Evolutionary conservation across 73 alveolate species (phyloP).

Genomic region (Effrenium voratum): DNA sequence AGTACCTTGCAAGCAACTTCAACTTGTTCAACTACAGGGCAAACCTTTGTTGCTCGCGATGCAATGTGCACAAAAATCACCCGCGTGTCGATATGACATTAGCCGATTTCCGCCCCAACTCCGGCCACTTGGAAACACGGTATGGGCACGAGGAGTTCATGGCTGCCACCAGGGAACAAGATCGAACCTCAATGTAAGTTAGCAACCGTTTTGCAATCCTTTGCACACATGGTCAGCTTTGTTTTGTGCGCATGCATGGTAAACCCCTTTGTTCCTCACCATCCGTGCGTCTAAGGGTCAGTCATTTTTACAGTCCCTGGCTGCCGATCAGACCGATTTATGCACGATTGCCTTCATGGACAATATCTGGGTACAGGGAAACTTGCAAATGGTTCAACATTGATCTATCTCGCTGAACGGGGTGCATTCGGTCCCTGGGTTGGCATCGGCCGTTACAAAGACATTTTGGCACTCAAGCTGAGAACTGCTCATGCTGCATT

Average conservation of each 20-base stretch:
- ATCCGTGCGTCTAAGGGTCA: neutral
- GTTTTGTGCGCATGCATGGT: neutral
- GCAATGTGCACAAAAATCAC: neutral
- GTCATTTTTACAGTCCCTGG: neutral
- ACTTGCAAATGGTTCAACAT: neutral
- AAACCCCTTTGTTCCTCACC: neutral
- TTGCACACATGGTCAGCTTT: neutral
- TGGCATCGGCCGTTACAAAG: neutral
- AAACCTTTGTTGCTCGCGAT: neutral
- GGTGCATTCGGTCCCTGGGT: neutral
- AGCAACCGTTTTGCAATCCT: neutral
- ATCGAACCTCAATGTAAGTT: neutral
- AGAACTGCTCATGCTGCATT: neutral
- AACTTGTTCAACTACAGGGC: neutral
- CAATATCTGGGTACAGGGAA: conserved; percentile 22
- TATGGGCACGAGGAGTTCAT: neutral
- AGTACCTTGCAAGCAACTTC: neutral
- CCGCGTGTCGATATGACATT: neutral
- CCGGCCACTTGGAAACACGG: neutral
- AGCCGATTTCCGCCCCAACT: neutral
- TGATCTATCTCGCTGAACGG: neutral
- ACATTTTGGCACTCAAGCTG: neutral
- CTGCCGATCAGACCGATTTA: neutral
- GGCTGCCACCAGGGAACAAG: no score
- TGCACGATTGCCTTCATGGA: neutral